phyloP scores from a whole-genome alignment of 2,329 filamentous ascomycete species.

The Aureobasidium uvarum region DNA sequence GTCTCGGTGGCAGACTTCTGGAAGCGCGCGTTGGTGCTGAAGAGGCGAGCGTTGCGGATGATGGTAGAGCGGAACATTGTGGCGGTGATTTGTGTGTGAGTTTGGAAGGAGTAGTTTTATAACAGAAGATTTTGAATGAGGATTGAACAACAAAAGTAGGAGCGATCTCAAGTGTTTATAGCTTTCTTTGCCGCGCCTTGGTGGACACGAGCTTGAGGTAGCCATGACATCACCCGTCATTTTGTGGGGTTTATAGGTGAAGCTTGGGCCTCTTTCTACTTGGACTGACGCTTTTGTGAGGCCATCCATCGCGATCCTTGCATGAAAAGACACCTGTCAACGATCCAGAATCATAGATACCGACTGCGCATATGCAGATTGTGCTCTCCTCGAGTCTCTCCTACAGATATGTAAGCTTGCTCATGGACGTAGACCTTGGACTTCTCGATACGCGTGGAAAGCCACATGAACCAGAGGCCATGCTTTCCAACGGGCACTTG shows the following conservation, averaged over 20 bases:
- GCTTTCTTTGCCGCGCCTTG: neutral
- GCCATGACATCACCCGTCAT: constrained; percentile 11
- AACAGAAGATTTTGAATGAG: neutral
- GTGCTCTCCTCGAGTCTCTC: too few relatives aligned
- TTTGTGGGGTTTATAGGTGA: constrained; percentile 4
- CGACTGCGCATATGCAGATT: neutral
- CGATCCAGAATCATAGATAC: neutral
- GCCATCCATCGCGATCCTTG: neutral
- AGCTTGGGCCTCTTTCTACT: neutral
- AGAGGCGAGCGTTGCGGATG: constrained; percentile 49
- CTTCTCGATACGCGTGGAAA: constrained; percentile 15
- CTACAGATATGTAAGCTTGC: neutral
- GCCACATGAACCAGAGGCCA: constrained; percentile 5
- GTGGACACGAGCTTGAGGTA: constrained; percentile 4
- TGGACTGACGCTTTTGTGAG: neutral
- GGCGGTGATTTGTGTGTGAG: constrained; percentile 27
- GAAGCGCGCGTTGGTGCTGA: constrained; percentile 52
- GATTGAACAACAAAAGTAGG: constrained; percentile 1
- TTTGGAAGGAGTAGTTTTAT: neutral
- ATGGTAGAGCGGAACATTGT: constrained; percentile 50
- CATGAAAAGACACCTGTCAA: neutral
- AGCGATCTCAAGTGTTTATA: constrained; percentile 19
- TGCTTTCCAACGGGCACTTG: constrained; percentile 14
- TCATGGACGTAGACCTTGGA: neutral
- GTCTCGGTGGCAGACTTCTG: constrained; percentile 55